phyloP scores from a whole-genome alignment of 164 flowering plant species.

The Piper longum region DNA sequence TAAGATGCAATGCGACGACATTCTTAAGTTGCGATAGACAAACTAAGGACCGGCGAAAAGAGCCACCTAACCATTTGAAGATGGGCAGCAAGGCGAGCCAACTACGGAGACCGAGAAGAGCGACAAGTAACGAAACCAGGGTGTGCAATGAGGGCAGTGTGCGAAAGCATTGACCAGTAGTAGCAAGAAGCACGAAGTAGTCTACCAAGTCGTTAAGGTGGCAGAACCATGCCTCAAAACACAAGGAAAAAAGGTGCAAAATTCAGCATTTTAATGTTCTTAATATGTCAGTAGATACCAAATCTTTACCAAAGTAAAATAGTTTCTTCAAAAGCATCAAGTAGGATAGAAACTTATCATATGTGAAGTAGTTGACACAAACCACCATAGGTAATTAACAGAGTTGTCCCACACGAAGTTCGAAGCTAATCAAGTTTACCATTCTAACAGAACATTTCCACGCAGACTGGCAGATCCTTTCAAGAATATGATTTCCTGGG shows the following conservation, averaged over 20 bases:
- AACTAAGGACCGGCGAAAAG: neutral
- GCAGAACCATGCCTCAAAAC: slow-evolving; percentile 31
- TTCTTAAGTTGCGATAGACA: neutral
- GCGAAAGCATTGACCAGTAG: slow-evolving; percentile 34
- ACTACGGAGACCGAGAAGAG: slow-evolving; percentile 2
- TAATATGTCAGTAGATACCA: neutral
- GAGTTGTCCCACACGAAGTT: slow-evolving; percentile 9
- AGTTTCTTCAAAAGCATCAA: slow-evolving; percentile 13
- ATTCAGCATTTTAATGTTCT: slow-evolving; percentile 9
- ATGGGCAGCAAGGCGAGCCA: neutral
- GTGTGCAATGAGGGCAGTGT: slow-evolving; percentile 46
- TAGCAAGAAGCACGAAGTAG: slow-evolving; percentile 35
- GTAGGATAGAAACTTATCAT: slow-evolving; percentile 48
- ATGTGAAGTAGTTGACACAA: slow-evolving; percentile 33
- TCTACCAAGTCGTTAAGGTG: slow-evolving; percentile 11
- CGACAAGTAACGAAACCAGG: slow-evolving; percentile 8
- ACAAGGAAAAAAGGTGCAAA: slow-evolving; percentile 27
- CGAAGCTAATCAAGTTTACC: slow-evolving; percentile 22
- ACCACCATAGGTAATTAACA: slow-evolving; percentile 25
- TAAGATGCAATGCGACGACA: slow-evolving; percentile 4
- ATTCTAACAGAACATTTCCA: slow-evolving; percentile 16
- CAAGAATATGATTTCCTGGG: slow-evolving; percentile 4
- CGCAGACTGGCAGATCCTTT: slow-evolving; percentile 3
- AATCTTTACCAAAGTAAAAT: slow-evolving; percentile 1
- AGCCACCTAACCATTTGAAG: slow-evolving; percentile 1